Percentiles rank a stretch among this genome's conserved stretches.
These are phyloP conservation scores for Vararia minispora DNA, from an alignment of 768 basidiomycete genomes.

Conservation along the genomic window DNA sequence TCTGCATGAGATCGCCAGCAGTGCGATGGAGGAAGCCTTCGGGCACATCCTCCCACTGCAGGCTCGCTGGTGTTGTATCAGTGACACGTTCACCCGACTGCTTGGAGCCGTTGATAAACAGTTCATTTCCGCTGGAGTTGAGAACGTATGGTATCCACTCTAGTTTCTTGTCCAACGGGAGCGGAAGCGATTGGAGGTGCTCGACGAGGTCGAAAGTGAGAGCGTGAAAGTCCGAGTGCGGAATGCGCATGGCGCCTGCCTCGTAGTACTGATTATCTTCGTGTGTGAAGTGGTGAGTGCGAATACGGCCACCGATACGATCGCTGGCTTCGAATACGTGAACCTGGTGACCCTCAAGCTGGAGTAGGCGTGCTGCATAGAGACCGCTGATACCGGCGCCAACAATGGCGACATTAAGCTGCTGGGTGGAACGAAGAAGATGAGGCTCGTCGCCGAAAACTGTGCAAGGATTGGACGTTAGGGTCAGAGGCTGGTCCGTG, in stretches of 20 bases:
- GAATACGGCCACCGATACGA: conserved; percentile 12
- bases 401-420: conserved; percentile 9
- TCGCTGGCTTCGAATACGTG: conserved; percentile 11
- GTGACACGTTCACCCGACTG: neutral
- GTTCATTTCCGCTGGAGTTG: conserved; percentile 9
- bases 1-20: conserved; percentile 10
- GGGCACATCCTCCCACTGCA: conserved; percentile 4
- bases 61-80: conserved; percentile 3
- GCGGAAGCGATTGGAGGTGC: neutral
- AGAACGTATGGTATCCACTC: conserved; percentile 11
- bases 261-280: conserved; percentile 13
- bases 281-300: conserved; percentile 12
- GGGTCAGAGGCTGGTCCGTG: no score
- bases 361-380: conserved; percentile 10
- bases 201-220: conserved; percentile 10
- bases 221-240: conserved; percentile 9
- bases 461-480: no score
- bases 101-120: conserved; percentile 9
- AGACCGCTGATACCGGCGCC: conserved; percentile 12
- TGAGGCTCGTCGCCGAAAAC: no score
- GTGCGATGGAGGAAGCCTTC: conserved; percentile 7
- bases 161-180: conserved; percentile 7
- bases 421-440: no score
- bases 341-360: conserved; percentile 6
- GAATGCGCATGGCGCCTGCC: conserved; percentile 16